Evolutionary conservation across 257 asterid genomes (phyloP).

Genomic region (Lycium barbarum): DNA sequence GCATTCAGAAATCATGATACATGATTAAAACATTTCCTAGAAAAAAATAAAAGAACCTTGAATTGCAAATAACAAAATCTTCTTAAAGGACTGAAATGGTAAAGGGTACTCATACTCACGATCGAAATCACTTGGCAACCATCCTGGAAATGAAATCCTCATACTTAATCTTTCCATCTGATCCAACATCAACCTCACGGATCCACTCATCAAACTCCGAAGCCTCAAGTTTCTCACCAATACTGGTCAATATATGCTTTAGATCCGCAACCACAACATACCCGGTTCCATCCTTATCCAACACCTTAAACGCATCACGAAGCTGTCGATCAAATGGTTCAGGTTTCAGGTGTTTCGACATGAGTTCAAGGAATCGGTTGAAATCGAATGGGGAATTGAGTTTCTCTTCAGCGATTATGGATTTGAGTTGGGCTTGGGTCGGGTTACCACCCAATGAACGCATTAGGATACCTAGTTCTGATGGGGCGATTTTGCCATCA

Average conservation of each 20-base stretch:
- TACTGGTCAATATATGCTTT: slow-evolving; percentile 85
- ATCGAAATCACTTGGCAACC: slow-evolving; percentile 82
- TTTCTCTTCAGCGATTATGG: slow-evolving; percentile 73
- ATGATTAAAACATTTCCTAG: too few relatives aligned
- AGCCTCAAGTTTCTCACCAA: slow-evolving; percentile 91
- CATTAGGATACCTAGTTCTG: slow-evolving; percentile 92
- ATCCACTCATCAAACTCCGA: slow-evolving; percentile 98
- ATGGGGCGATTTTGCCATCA: slow-evolving; percentile 90
- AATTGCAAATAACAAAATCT: not conserved
- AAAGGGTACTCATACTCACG: slow-evolving; percentile 30
- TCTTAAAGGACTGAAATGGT: not conserved
- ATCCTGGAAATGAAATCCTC: slow-evolving; percentile 93
- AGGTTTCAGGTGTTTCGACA: slow-evolving; percentile 92
- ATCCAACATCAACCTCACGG: slow-evolving; percentile 97
- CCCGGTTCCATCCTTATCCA: slow-evolving; percentile 84
- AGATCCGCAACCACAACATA: slow-evolving; percentile 86
- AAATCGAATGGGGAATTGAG: slow-evolving; percentile 81
- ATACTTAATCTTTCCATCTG: slow-evolving; percentile 92
- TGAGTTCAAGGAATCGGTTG: slow-evolving; percentile 72
- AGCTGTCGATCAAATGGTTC: slow-evolving; percentile 98
- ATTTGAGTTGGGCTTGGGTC: slow-evolving; percentile 87
- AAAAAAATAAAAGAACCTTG: too few relatives aligned
- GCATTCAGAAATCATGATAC: too few relatives aligned
- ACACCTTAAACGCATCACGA: slow-evolving; percentile 94
- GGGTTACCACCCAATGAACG: slow-evolving; percentile 96